Base-by-base conservation (phyloP, 192 early-diverging fungal species). In the Coemansia sp. region DNA sequence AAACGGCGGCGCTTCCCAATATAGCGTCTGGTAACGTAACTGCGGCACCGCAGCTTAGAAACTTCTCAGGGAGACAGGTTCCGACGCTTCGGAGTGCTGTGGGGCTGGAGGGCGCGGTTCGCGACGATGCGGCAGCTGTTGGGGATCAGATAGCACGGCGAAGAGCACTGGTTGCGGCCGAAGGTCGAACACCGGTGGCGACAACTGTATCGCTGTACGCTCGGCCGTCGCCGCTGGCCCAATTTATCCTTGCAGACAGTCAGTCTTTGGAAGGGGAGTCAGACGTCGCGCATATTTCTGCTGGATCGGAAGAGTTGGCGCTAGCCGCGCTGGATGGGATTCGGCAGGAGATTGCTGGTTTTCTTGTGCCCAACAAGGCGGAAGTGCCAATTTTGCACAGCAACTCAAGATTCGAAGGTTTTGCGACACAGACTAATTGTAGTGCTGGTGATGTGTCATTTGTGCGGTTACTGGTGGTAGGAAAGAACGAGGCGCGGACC, bases 181-280 rank as follows among this genome's bases (percentile, higher is more conserved):
- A 63, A 4, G 58, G 33, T 8, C 53, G 68, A 23, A 54, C 50
- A 19, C 25, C 66, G 39, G 33, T 22, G 36, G 29, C 66, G 10
- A 32, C 76, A 4, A 70, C 33, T 6, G 33, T 11, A 6, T 36
- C 76, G 25, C 29, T 79, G 23, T 74, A 74, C 42, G 76, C 72
- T 9, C 55, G 59, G 63, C 80, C 75, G 6, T 83, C 80, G 17
- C 36, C 67, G 23, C 72, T 83, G 39, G 80, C 75, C 9, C 54
- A 55, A 11, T 83, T 83, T 67, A 75, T 83, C 14, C 68, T 83
- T 5, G 53, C 62, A 23, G 69, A 54, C 10, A 19, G 60, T 27
- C 33, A 6, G 33, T 1, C 33, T 36, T 36, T 36, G 33, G 10
- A 36, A 2, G 33, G 33, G 5, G 8, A 36, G 33, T 36, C 33